Evolutionary conservation across 2,329 filamentous ascomycete genomes (phyloP), one percentile per base, ranked within the genome.

Genomic region (Emergomyces orientalis): DNA sequence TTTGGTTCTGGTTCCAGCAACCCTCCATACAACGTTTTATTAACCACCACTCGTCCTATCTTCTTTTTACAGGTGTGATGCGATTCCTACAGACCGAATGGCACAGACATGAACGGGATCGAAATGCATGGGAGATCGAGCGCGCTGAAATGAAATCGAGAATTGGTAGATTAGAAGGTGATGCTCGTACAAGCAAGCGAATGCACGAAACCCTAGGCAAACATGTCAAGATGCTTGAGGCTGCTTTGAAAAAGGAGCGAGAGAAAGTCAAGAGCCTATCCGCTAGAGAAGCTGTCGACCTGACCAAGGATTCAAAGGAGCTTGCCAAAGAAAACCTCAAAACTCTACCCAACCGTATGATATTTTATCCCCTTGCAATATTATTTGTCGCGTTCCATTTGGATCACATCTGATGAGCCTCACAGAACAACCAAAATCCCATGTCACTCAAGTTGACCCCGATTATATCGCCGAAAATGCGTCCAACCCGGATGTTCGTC

Each of bases 111-210:
- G 94, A 99, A 78, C 89, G 94, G 77, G 94, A 97, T 74, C 87
- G 94, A 71, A 99, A 99, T 78, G 88, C 91, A 45, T 99, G 94
- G 94, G 94, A 99, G 77, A 99, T 99, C 74, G 94, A 99, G 78
- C 88, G 91, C 73, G 94, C 96, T 71, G 94, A 99, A 79, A 97
- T 99, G 94, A 96, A 96, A 80, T 91, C 90, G 69, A 88, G 95
- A 72, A 97, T 99, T 78, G 93, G 93, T 60, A 89, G 90, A 71
- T 85, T 97, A 67, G 94, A 99, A 77, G 94, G 94, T 62, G 90
- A 96, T 69, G 85, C 88, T 39, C 84, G 92, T 67, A 90, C 93
- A 68, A 88, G 90, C 59, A 94, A 96, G 76, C 88, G 90, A 65
- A 86, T 92, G 63, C 92, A 96, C 71, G 91, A 92, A 76, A 90